These are phyloP conservation scores for Blastobotrys chiropterorum DNA, from an alignment of 805 yeast genomes.

Conservation along the genomic window DNA sequence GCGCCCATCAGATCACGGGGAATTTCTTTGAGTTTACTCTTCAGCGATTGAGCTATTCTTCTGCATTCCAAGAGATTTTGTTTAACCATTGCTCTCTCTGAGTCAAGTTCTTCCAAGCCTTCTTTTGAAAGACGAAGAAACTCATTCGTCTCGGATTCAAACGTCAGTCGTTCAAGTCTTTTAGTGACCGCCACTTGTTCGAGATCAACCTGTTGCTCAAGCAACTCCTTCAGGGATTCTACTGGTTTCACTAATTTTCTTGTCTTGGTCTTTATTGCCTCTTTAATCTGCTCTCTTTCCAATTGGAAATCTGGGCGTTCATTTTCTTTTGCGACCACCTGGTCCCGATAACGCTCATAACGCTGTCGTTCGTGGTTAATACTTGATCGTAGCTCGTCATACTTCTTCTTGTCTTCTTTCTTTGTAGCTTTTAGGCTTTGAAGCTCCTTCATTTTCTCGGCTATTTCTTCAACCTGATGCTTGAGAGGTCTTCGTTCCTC, in stretches of 20 bases:
- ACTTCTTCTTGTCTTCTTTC: neutral
- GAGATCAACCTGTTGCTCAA: slow-evolving; percentile 2
- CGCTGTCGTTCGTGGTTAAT: slow-evolving; percentile 1
- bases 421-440: neutral
- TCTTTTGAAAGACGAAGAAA: neutral
- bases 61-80: neutral
- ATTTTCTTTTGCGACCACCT: neutral
- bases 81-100: neutral
- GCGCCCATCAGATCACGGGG: neutral
- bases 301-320: slow-evolving; percentile 1
- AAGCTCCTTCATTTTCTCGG: neutral
- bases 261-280: neutral
- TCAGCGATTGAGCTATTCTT: neutral
- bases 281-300: neutral
- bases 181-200: neutral
- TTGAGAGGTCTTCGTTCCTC: neutral
- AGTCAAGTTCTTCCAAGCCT: slow-evolving; percentile 3
- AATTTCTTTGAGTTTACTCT: neutral
- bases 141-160: neutral
- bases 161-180: neutral
- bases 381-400: slow-evolving; percentile 1
- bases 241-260: neutral
- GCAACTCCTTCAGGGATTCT: neutral
- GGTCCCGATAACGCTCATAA: neutral
- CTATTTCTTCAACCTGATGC: slow-evolving; percentile 7